These are phyloP conservation scores for Coccomyxa sp. DNA, from an alignment of 139 green algal genomes.

Conservation along the genomic window DNA sequence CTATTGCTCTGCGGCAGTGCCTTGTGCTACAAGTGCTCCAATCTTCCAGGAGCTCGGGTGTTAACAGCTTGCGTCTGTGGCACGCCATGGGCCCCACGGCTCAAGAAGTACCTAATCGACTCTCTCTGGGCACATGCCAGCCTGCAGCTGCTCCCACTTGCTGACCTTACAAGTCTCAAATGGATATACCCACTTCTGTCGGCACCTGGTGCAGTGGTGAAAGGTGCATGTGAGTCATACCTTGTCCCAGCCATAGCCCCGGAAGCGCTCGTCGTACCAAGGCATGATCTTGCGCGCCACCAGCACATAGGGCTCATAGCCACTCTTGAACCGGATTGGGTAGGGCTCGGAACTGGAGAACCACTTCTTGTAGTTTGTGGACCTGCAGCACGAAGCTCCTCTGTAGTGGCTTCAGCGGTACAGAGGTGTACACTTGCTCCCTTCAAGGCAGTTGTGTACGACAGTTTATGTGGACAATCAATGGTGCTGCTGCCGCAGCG, in stretches of 20 bases:
- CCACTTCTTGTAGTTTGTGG: slow-evolving; percentile 28
- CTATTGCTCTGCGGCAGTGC: too few species aligned
- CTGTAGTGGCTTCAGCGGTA: too few species aligned
- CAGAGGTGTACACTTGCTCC: too few species aligned
- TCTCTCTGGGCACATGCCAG: background rate
- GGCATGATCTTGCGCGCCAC: slow-evolving; percentile 25
- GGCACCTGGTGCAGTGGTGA: background rate
- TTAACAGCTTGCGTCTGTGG: background rate
- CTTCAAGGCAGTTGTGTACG: too few species aligned
- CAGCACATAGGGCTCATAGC: slow-evolving; percentile 44
- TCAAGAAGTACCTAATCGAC: background rate
- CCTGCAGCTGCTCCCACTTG: background rate
- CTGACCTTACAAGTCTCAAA: background rate
- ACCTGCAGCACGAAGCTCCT: too few species aligned
- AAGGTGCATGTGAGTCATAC: background rate
- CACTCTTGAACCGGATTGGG: slow-evolving; percentile 24
- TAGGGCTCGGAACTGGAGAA: slow-evolving; percentile 18
- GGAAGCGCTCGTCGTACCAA: slow-evolving; percentile 47
- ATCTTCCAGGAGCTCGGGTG: too few species aligned
- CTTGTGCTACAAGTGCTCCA: too few species aligned
- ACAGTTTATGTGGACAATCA: too few species aligned
- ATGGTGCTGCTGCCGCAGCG: too few species aligned
- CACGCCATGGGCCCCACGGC: background rate
- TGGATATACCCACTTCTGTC: background rate
- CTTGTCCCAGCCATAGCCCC: slow-evolving; percentile 41